Evolutionary conservation across 768 basidiomycete genomes (phyloP), one percentile per base, ranked within the genome.

Genomic region (Strobilomyces dryophilus): DNA sequence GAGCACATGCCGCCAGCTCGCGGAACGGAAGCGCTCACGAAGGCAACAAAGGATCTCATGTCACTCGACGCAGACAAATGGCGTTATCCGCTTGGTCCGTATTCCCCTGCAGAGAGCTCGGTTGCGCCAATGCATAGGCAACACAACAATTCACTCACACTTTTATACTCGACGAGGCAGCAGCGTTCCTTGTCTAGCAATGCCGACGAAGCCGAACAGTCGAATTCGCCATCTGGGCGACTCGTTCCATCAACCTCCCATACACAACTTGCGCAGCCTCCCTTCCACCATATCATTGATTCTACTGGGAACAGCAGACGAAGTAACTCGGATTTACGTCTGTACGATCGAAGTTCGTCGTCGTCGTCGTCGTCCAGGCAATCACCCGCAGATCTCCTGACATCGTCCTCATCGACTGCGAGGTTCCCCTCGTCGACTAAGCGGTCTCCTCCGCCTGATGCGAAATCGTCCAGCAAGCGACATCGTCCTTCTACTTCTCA

Each of bases 11-110:
- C 77, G 34, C 77, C 78, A 11, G 68, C 77, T 48, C 79, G 73
- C 51, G 81, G 80, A 54, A 82, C 74, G 52, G 83, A 87, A 49
- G 83, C 83, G 2, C 77, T 92, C 49, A 72, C 85, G 49, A 87
- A 85, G 69, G 89, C 89, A 0, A 92, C 89, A 0, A 89, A 87
- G 68, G 87, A 91, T 67, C 80, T 92, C 41, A 89, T 92, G 83
- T 76, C 86, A 5, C 75, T 90, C 26, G 86, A 86, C 53, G 59
- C 56, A 12, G 74, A 68, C 14, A 69, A 64, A 8, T 82, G 73
- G 75, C 64, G 62, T 26, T 61, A 64, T 46, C 65, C 64, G 4
- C 56, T 67, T 6, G 55, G 47, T n/a, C 37, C 59, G 8, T 65
- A 51, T 26, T 29, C 65, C 2, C 26, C 53, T 6, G 27, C 32